Conservation (phyloP, 176 grass and related monocot genomes). For the Aegilops tauschii region DNA sequence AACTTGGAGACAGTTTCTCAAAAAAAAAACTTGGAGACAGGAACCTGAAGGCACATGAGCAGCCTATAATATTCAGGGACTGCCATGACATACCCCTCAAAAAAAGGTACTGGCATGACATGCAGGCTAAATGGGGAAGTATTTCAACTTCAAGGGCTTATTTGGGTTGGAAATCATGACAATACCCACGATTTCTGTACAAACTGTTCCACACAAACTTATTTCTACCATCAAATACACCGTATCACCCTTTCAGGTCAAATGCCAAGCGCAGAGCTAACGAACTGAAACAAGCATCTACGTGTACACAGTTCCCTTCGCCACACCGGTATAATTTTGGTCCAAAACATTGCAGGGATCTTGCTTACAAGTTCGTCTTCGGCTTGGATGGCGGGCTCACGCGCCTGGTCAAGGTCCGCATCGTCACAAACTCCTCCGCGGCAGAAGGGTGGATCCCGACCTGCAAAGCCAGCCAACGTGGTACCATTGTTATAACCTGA, state of each 20-base stretch:
- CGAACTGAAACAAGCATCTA: not conserved
- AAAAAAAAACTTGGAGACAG: not conserved
- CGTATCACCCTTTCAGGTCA: not conserved
- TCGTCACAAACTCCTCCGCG: slow-evolving; percentile 92
- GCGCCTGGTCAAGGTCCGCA: slow-evolving; percentile 72
- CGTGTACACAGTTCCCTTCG: not conserved
- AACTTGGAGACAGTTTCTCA: too few species aligned
- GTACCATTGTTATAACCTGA: not conserved
- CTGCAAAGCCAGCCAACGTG: slow-evolving; percentile 37
- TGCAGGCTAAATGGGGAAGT: not conserved
- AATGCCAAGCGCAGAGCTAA: not conserved
- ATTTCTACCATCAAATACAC: slow-evolving; percentile 22
- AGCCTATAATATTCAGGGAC: not conserved
- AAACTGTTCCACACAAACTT: not conserved
- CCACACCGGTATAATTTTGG: not conserved
- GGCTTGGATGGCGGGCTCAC: slow-evolving; percentile 44
- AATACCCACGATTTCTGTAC: not conserved
- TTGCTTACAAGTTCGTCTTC: slow-evolving; percentile 59
- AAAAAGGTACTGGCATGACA: too few species aligned
- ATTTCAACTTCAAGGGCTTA: not conserved
- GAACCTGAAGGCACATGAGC: not conserved
- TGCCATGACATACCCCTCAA: not conserved
- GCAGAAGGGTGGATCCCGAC: slow-evolving; percentile 94
- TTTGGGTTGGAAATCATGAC: not conserved
- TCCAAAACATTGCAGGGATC: not conserved